Percentiles rank a stretch among this genome's conserved stretches.
phyloP scores from a whole-genome alignment of 305 asterid species.

The Ilex paraguariensis region DNA sequence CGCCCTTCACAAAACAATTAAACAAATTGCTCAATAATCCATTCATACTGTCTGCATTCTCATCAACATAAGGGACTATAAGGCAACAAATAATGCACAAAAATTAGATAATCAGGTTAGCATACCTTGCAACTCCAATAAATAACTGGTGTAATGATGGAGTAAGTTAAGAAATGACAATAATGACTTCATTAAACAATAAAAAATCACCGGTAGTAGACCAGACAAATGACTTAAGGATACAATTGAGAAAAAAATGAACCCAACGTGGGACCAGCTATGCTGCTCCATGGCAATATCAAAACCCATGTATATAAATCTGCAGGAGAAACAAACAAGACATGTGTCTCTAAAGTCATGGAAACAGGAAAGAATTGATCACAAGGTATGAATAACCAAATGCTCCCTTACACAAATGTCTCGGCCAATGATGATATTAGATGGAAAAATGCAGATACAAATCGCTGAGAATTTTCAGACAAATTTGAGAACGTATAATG shows the following conservation, averaged over 20 bases:
- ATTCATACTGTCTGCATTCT: background rate
- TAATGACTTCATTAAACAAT: constrained; percentile 5
- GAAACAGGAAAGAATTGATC: constrained; percentile 10
- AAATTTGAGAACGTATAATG: constrained; percentile 84
- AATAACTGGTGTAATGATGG: constrained; percentile 48
- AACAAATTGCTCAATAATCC: constrained; percentile 22
- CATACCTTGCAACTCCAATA: constrained; percentile 94
- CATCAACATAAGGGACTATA: too few relatives aligned
- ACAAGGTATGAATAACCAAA: constrained; percentile 10
- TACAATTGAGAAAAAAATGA: constrained; percentile 94
- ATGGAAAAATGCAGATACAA: constrained; percentile 95
- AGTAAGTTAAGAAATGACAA: constrained; percentile 50
- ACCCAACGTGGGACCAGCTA: constrained; percentile 99
- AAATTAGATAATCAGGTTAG: constrained; percentile 6
- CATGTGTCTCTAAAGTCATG: background rate
- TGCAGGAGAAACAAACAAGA: constrained; percentile 34
- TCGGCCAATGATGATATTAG: constrained; percentile 95
- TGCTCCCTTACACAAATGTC: constrained; percentile 78
- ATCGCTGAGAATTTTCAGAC: constrained; percentile 93
- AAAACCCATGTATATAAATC: constrained; percentile 98
- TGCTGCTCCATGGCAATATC: constrained; percentile 98
- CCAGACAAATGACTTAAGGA: constrained; percentile 40
- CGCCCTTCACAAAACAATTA: constrained; percentile 64
- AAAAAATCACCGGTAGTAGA: too few relatives aligned
- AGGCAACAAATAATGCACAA: background rate